Conservation (phyloP, 345 rosid species). For the Citrus unshiu region DNA sequence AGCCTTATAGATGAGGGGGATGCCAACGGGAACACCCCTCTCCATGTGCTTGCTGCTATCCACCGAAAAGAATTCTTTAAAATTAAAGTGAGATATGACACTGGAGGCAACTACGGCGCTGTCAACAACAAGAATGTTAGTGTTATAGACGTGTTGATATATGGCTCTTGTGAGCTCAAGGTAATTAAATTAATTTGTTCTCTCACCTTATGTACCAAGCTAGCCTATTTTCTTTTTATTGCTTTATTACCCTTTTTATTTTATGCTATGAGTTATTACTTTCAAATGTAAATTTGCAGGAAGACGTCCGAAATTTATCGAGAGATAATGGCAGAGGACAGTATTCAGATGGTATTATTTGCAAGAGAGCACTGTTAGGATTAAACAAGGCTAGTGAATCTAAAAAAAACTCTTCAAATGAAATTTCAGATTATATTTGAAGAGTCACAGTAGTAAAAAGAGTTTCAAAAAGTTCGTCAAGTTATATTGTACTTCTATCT, state of each 20-base stretch:
- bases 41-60: not conserved
- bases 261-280: not conserved
- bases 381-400: too few species aligned
- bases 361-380: too few species aligned
- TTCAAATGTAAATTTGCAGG: not conserved
- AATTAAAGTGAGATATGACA: not conserved
- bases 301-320: not conserved
- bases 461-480: too few species aligned
- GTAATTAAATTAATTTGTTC: not conserved
- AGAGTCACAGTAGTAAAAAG: too few species aligned
- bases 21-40: not conserved
- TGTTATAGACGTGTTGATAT: not conserved
- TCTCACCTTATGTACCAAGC: too few species aligned
- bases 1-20: slow-evolving; percentile 9
- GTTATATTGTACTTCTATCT: too few species aligned
- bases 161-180: not conserved
- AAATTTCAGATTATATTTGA: too few species aligned
- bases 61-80: not conserved
- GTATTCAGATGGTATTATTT: not conserved
- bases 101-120: not conserved
- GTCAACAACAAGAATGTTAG: not conserved
- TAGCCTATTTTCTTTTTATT: too few species aligned
- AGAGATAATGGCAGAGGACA: not conserved
- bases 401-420: too few species aligned
- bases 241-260: too few species aligned